Evolutionary conservation across 129 eudicot species (phyloP).

Genomic region (Escallonia rubra): DNA sequence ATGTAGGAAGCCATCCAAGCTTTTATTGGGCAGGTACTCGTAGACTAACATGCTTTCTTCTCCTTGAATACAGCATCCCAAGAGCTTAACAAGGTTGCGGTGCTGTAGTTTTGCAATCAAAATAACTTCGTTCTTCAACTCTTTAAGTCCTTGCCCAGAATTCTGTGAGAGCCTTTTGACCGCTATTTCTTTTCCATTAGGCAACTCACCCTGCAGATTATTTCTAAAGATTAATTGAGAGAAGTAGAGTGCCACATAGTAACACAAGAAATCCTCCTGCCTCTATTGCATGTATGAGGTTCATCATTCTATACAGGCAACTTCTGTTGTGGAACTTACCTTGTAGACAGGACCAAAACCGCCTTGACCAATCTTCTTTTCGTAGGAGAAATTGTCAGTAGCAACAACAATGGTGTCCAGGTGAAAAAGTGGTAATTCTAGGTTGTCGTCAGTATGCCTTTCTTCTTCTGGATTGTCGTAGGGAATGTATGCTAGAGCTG

Average conservation of each 20-base stretch:
- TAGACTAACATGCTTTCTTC: slow-evolving; percentile 19
- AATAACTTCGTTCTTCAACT: slow-evolving; percentile 19
- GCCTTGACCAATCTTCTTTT: slow-evolving; percentile 7
- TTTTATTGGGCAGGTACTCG: slow-evolving; percentile 22
- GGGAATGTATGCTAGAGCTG: too few species aligned
- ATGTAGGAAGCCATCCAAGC: slow-evolving; percentile 16
- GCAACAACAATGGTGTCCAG: neutral
- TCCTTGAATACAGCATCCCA: slow-evolving; percentile 12
- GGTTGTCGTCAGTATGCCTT: too few species aligned
- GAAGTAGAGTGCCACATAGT: too few species aligned
- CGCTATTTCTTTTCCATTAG: slow-evolving; percentile 19
- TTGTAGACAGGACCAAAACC: slow-evolving; percentile 8
- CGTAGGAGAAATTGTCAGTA: neutral
- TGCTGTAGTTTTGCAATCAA: slow-evolving; percentile 20
- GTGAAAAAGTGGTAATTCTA: too few species aligned
- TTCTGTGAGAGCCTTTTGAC: slow-evolving; percentile 19
- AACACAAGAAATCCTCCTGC: too few species aligned
- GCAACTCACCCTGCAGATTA: slow-evolving; percentile 9
- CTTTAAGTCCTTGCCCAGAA: slow-evolving; percentile 21
- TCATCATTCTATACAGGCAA: neutral
- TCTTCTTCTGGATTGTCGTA: too few species aligned
- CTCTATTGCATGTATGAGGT: neutral
- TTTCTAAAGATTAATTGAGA: too few species aligned
- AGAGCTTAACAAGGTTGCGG: slow-evolving; percentile 18
- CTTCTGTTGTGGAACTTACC: neutral